Percentiles rank a stretch among this genome's conserved stretches.
Conservation (phyloP, 2,329 filamentous ascomycete genomes). For the Byssothecium circinans region DNA sequence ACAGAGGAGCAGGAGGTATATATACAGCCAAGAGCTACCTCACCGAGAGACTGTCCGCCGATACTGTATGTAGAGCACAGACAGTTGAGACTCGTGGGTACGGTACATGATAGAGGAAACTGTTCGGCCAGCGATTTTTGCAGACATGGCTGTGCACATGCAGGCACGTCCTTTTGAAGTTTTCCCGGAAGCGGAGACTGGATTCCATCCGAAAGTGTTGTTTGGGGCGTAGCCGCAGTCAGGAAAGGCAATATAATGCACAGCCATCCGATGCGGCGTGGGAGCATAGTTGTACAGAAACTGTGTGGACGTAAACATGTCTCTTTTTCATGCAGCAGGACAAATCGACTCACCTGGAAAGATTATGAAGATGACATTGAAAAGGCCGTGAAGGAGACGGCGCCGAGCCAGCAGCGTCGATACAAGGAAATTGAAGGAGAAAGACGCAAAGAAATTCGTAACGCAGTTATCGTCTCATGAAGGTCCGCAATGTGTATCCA, state of each 20-base stretch:
- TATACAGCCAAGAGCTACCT: slow-evolving; percentile 43
- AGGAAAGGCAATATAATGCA: slow-evolving; percentile 40
- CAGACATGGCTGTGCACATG: slow-evolving; percentile 43
- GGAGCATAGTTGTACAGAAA: slow-evolving; percentile 44
- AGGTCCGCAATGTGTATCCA: slow-evolving; percentile 31
- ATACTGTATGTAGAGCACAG: slow-evolving; percentile 44
- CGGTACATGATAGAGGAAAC: slow-evolving; percentile 41
- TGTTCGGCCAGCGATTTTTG: slow-evolving; percentile 33
- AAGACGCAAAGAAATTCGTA: slow-evolving; percentile 40
- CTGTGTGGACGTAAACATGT: slow-evolving; percentile 35
- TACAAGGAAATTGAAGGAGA: slow-evolving; percentile 41
- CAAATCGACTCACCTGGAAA: slow-evolving; percentile 30
- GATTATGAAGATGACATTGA: slow-evolving; percentile 35
- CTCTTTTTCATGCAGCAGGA: slow-evolving; percentile 16
- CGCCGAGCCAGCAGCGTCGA: slow-evolving; percentile 41
- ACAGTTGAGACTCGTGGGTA: slow-evolving; percentile 34
- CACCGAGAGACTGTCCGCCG: slow-evolving; percentile 40
- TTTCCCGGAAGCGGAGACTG: slow-evolving; percentile 27
- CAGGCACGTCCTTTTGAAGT: slow-evolving; percentile 36
- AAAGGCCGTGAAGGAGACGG: slow-evolving; percentile 24
- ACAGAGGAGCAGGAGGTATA: slow-evolving; percentile 36
- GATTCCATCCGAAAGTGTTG: slow-evolving; percentile 24
- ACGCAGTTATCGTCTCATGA: slow-evolving; percentile 40
- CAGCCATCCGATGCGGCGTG: slow-evolving; percentile 42
- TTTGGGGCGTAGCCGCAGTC: slow-evolving; percentile 36